Base-by-base conservation (phyloP, 169 alveolate genomes). In the Cyclospora cayetanensis region DNA sequence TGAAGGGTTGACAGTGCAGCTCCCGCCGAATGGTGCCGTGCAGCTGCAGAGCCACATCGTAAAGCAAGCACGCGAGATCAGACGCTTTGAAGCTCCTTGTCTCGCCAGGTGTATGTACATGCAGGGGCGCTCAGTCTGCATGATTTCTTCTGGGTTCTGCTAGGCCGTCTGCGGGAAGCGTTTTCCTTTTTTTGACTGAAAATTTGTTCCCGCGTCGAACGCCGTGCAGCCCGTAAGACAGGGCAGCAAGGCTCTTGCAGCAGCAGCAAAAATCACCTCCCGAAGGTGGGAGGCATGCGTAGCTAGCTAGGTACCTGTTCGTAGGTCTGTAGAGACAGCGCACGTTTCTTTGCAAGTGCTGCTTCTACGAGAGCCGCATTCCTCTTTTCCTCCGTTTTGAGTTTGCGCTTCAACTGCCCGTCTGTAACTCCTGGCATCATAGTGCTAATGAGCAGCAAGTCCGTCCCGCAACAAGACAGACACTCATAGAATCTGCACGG, bases 351-450 rank as follows among this genome's bases (percentile, higher is more conserved):
- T 31, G 72, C 15, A 12, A 60, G 72, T 60, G 72, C 72, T n/a
- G 72, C 72, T n/a, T 60, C 72, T 9, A 60, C 72, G 27, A 60
- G 72, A 12, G 72, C 72, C 27, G 72, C 72, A 85, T 92, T 92
- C 65, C 72, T 85, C 83, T 84, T 84, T 63, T 93, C 95, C 55
- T 93, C 95, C 4, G 82, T 79, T 31, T 93, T 93, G n/a, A 93
- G 72, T 43, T 93, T 93, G 63, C 83, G 92, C 35, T 92, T 91
- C 60, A 93, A 66, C 35, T 93, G 95, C 11, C 76, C 84, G 70
- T 93, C 95, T 0, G 95, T 93, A 29, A 93, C 91, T 34, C 92
- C 94, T 41, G 95, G 95, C 55, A 93, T 74, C 46, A 92, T 92
- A n/a, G 94, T 91, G 29, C 92, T 55, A 1, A 93, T 94, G 37